Evolutionary conservation across 345 rosid species (phyloP).

Genomic region (Arabidopsis thaliana): DNA sequence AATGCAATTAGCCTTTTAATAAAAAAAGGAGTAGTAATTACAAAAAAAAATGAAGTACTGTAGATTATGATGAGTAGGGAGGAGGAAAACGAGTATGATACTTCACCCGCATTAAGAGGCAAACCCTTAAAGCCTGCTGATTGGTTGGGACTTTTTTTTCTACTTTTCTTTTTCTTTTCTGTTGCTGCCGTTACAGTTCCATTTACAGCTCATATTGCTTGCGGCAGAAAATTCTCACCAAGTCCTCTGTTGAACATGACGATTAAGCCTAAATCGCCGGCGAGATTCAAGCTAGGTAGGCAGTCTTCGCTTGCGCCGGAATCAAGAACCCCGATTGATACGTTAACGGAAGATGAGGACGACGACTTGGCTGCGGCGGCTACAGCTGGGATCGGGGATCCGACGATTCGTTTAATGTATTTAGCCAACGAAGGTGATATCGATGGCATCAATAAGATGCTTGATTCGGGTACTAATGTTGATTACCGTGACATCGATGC

Average conservation of each 20-base stretch:
- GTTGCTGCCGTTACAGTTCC: conserved; percentile 47
- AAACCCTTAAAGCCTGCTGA: conserved; percentile 5
- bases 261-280: conserved; percentile 51
- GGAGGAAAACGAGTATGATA: conserved; percentile 19
- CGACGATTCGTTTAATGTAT: conserved; percentile 74
- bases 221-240: not conserved
- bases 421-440: conserved; percentile 76
- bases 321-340: conserved; percentile 22
- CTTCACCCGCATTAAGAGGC: conserved; percentile 37
- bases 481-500: conserved; percentile 71
- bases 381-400: conserved; percentile 48
- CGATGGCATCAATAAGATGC: conserved; percentile 62
- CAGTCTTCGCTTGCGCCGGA: conserved; percentile 73
- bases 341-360: conserved; percentile 37
- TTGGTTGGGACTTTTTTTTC: not conserved
- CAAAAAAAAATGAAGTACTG: not conserved
- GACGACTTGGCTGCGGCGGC: conserved; percentile 50
- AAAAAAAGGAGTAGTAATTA: too few relatives aligned
- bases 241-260: conserved; percentile 36
- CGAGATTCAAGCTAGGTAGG: conserved; percentile 60
- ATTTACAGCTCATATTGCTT: conserved; percentile 41
- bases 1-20: not conserved
- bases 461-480: conserved; percentile 69
- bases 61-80: not conserved
- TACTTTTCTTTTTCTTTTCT: not conserved